Base-by-base conservation (phyloP, 2,329 filamentous ascomycete species). In the Fusarium neocosmosporiellum region DNA sequence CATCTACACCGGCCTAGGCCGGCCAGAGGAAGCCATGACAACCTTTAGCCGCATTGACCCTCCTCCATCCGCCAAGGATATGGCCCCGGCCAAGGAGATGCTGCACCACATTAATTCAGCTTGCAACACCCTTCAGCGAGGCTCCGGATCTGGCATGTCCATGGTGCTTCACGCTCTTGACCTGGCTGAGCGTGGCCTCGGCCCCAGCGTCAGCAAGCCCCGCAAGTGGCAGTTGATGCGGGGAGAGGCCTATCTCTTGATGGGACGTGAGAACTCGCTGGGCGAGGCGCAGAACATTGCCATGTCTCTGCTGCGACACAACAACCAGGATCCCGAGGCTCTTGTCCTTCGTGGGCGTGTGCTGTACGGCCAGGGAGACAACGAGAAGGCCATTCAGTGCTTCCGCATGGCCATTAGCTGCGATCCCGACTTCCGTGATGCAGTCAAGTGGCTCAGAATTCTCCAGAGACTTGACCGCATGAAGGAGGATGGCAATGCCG, bases 151-250 rank as follows among this genome's bases (percentile, higher is more conserved):
- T 2, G 91, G 93, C 55, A 94, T 94, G 50, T 98, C 95, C 27
- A 96, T 98, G 95, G 94, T 94, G 18, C 86, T 98, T 61, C 94
- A 96, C 82, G 96, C 95, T 11, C 88, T 99, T 43, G 95, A 98
- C 77, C 93, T 96, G 84, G 96, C 96, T 10, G 94, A 96, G 80
- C 92, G 92, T 78, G 88, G 92, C 4, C 88, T 99, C 6, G 95
- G 94, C 13, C 78, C 86, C 13, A 89, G 90, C n/a, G 94, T 94
- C 24, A 87, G 89, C 77, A 93, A 92, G 83, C 96, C 96, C 39
- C 91, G 96, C 80, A 96, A 96, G 84, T 99, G 96, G 96, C 93
- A 93, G 80, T 86, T 98, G 70, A 92, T 99, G 91, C 91, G 94
- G 37, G 96, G 94, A 66, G 94, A 98, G 83, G 96, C 96, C 11